These are phyloP conservation scores for Saccharomycopsis synnaedendra DNA, from an alignment of 805 yeast genomes.

Conservation along the genomic window DNA sequence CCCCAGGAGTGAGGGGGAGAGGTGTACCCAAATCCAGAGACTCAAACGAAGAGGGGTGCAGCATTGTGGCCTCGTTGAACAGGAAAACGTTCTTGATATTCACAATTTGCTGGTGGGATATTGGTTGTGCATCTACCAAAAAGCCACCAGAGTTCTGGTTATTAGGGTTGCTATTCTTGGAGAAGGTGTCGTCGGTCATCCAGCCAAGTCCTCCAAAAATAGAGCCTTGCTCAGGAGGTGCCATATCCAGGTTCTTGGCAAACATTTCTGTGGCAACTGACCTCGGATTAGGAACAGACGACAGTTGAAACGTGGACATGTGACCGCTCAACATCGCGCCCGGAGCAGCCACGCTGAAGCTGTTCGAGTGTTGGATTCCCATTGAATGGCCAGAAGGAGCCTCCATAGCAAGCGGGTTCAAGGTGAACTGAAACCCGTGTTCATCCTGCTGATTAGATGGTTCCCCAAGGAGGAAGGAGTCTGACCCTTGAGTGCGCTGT, in stretches of 20 bases:
- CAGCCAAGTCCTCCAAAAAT: background rate
- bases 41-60: no score
- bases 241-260: background rate
- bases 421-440: constrained; percentile 26
- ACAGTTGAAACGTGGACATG: background rate
- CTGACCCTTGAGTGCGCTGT: background rate
- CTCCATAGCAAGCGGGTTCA: constrained; percentile 39
- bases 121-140: background rate
- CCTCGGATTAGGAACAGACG: background rate
- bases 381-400: constrained; percentile 22
- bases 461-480: no score
- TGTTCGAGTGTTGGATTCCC: no score
- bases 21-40: no score
- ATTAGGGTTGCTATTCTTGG: background rate
- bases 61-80: background rate
- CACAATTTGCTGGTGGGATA: constrained; percentile 7
- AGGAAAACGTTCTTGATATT: constrained; percentile 10
- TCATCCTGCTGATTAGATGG: constrained; percentile 1
- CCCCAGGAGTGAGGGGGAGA: no score
- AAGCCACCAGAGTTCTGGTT: background rate
- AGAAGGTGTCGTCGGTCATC: background rate
- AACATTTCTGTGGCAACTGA: background rate
- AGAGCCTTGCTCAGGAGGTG: background rate
- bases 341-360: no score
- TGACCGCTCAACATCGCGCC: no score